Percentiles rank a stretch among this genome's conserved stretches.
phyloP scores from a whole-genome alignment of 306 rosid species.

The Chamaecrista fasciculata region DNA sequence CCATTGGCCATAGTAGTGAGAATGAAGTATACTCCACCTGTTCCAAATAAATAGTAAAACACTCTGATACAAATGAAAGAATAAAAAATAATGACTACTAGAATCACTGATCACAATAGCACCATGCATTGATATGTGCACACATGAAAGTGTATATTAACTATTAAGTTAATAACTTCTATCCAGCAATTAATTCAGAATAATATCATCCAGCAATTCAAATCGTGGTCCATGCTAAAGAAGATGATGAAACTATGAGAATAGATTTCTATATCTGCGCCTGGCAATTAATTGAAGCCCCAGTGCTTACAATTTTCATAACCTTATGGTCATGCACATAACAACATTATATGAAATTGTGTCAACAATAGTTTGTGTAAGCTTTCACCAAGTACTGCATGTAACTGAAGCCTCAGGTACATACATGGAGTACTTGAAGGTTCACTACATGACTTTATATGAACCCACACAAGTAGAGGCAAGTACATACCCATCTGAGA shows the following conservation, averaged over 20 bases:
- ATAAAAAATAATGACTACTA: not conserved
- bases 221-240: not conserved
- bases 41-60: not conserved
- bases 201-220: not conserved
- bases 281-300: not conserved
- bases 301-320: not conserved
- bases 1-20: slow-evolving; percentile 62
- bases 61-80: not conserved
- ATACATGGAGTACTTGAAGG: not conserved
- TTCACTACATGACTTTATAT: no score
- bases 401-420: not conserved
- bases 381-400: not conserved
- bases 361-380: not conserved
- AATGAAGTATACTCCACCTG: slow-evolving; percentile 35
- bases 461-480: not conserved
- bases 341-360: not conserved
- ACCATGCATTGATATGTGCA: not conserved
- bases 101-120: slow-evolving; percentile 1
- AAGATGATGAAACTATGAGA: not conserved
- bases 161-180: not conserved
- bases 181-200: not conserved
- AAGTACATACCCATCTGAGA: not conserved
- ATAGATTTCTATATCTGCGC: no score
- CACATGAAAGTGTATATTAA: not conserved
- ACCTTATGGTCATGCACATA: not conserved